phyloP scores from a whole-genome alignment of 1,139 yeast genomes.

The Candida albicans region DNA sequence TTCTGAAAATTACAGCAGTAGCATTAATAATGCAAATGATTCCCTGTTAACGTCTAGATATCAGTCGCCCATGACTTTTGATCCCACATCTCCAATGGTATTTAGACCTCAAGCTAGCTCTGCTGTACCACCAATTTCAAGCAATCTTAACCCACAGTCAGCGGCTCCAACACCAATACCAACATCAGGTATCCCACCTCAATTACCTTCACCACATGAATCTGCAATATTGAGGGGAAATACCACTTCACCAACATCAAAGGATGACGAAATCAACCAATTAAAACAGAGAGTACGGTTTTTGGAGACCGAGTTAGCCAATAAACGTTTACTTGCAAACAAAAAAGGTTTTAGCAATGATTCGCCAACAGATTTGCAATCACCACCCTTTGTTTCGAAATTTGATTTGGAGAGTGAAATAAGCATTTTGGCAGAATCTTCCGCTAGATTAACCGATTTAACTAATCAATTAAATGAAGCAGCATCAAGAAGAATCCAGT shows the following conservation, averaged over 20 bases:
- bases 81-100: background rate
- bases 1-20: no score
- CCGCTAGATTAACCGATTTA: constrained; percentile 32
- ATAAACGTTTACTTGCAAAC: constrained; percentile 4
- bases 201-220: constrained; percentile 4
- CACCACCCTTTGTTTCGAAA: constrained; percentile 33
- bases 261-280: constrained; percentile 16
- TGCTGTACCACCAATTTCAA: constrained; percentile 9
- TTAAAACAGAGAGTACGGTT: constrained; percentile 22
- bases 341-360: constrained; percentile 3
- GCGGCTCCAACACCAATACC: constrained; percentile 2
- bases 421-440: constrained; percentile 30
- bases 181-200: background rate
- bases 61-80: no score
- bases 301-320: constrained; percentile 22
- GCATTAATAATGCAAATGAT: no score
- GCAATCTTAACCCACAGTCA: constrained; percentile 8
- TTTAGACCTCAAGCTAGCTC: constrained; percentile 3
- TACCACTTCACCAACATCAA: background rate
- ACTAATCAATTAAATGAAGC: constrained; percentile 34
- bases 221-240: constrained; percentile 3
- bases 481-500: constrained; percentile 40
- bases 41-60: no score
- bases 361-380: constrained; percentile 15
- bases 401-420: constrained; percentile 41